Conservation (phyloP, 2,329 filamentous ascomycete species). For the Myriosclerotinia curreyana region DNA sequence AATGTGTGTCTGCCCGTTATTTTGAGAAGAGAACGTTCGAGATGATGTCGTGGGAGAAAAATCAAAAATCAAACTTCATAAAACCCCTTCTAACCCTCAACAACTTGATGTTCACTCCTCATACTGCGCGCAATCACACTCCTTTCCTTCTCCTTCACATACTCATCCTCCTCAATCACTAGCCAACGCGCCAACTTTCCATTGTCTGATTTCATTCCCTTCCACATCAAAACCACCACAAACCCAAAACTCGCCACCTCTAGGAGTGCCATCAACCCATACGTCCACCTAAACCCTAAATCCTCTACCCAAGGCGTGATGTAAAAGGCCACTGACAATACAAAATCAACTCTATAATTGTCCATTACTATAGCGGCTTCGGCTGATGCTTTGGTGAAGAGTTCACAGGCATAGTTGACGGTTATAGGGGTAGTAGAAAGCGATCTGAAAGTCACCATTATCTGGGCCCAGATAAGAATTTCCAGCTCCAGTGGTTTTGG, state of each 20-base stretch:
- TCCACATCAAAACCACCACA: slow-evolving; percentile 37
- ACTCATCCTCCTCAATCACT: slow-evolving; percentile 36
- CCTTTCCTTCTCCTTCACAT: slow-evolving; percentile 23
- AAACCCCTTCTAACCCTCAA: neutral
- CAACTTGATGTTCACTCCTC: neutral
- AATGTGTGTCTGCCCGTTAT: too few species aligned
- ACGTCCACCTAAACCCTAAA: slow-evolving; percentile 43
- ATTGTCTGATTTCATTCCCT: slow-evolving; percentile 32
- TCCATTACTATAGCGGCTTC: slow-evolving; percentile 42
- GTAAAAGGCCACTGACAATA: slow-evolving; percentile 43
- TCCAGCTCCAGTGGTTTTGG: slow-evolving; percentile 44
- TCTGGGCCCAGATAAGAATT: slow-evolving; percentile 43
- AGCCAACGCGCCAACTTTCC: slow-evolving; percentile 23
- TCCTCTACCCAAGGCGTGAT: slow-evolving; percentile 41
- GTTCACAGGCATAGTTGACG: slow-evolving; percentile 34
- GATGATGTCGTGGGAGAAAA: too few species aligned
- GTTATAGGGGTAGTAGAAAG: slow-evolving; percentile 25
- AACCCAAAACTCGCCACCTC: slow-evolving; percentile 33
- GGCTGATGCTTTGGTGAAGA: slow-evolving; percentile 41
- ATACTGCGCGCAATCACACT: neutral
- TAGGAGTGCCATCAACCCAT: slow-evolving; percentile 45
- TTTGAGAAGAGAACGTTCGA: neutral
- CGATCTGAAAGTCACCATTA: slow-evolving; percentile 42
- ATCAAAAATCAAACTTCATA: neutral
- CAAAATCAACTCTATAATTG: slow-evolving; percentile 41